Evolutionary conservation across 176 grass and related monocot species (phyloP).

Genomic region (Aegilops speltoides): DNA sequence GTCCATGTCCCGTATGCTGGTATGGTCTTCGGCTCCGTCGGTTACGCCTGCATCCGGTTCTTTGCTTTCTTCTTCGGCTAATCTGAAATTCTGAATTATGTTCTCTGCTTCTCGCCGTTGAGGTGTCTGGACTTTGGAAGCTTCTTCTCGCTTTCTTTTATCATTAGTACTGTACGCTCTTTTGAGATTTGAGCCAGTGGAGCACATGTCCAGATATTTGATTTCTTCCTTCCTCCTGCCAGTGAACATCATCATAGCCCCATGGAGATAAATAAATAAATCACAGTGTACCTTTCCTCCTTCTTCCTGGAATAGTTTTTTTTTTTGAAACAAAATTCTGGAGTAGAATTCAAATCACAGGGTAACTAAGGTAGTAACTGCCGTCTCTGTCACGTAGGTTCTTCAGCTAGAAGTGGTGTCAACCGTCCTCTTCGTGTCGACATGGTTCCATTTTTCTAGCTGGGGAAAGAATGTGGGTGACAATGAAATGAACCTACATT

Average conservation of each 20-base stretch:
- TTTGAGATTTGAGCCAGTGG: background rate
- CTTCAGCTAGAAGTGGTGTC: background rate
- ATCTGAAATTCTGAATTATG: background rate
- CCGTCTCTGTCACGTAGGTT: background rate
- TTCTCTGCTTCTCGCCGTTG: background rate
- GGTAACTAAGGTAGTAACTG: background rate
- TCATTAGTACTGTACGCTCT: too few species aligned
- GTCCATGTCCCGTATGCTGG: conserved; percentile 22
- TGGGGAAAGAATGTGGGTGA: background rate
- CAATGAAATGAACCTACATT: background rate
- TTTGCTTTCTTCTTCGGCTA: background rate
- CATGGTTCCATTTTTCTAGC: background rate
- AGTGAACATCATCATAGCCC: background rate
- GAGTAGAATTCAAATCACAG: background rate
- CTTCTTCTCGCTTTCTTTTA: background rate
- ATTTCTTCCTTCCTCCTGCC: too few species aligned
- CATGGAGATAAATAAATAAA: background rate
- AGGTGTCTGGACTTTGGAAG: background rate
- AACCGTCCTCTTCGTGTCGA: background rate
- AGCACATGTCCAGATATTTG: background rate
- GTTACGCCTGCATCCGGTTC: background rate
- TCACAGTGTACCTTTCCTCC: background rate
- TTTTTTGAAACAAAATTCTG: background rate
- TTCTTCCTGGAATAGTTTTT: too few species aligned
- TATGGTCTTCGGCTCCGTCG: background rate